phyloP scores from a whole-genome alignment of 1,284 basidiomycete genomes.

The Wolfiporia cocos region DNA sequence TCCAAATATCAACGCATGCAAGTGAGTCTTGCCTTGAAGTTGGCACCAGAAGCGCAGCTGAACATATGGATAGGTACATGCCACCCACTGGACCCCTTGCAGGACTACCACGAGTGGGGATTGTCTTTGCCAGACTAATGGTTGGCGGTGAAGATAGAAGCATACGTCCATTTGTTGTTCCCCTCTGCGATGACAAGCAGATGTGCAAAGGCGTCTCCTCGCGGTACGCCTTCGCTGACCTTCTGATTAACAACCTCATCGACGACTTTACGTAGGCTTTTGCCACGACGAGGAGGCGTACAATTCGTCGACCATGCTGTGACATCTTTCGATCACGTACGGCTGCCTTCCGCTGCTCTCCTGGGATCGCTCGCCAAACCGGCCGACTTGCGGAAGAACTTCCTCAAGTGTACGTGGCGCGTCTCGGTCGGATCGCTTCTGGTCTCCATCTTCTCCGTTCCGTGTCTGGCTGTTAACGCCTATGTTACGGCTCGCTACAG shows the following conservation, averaged over 20 bases:
- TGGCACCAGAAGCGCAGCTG: no score
- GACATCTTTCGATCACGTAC: conserved; percentile 34
- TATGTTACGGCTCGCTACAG: conserved; percentile 30
- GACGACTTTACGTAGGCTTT: conserved; percentile 16
- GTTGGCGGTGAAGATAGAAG: conserved; percentile 22
- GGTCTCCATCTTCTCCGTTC: conserved; percentile 21
- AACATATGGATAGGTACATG: conserved; percentile 28
- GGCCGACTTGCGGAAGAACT: conserved; percentile 17
- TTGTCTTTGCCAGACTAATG: conserved; percentile 27
- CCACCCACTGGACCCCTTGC: conserved; percentile 31
- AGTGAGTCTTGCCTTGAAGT: no score
- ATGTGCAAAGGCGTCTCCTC: conserved; percentile 15
- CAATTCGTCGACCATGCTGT: conserved; percentile 32
- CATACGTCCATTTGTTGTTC: conserved; percentile 24
- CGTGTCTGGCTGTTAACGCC: conserved; percentile 21
- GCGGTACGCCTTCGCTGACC: conserved; percentile 5
- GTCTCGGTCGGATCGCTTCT: conserved; percentile 31
- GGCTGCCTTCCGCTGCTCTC: conserved; percentile 27
- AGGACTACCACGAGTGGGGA: conserved; percentile 21
- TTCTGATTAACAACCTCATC: background rate
- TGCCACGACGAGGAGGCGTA: conserved; percentile 29
- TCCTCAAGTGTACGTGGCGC: conserved; percentile 28
- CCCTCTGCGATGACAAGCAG: conserved; percentile 15
- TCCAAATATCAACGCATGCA: conserved; percentile 20
- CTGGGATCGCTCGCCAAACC: conserved; percentile 25